Percentiles rank a stretch among this genome's conserved stretches.
These are phyloP conservation scores for Trichosporon coremiiforme DNA, from an alignment of 1,284 basidiomycete genomes.

Conservation along the genomic window DNA sequence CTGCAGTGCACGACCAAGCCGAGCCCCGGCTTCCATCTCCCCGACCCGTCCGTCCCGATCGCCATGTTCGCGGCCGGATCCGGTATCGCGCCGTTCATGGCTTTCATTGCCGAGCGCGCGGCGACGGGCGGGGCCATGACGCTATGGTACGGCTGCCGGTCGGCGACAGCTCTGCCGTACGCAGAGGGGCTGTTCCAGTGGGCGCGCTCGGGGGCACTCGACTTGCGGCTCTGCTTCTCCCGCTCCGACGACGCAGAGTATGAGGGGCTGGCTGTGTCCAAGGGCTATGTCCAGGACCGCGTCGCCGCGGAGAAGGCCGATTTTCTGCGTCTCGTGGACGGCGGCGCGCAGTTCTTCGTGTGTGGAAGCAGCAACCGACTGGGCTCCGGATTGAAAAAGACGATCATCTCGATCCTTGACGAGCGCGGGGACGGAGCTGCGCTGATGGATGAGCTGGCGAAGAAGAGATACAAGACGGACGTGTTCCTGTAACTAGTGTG, in stretches of 20 bases:
- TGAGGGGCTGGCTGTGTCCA: conserved; percentile 41
- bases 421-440: neutral
- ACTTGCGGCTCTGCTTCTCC: conserved; percentile 61
- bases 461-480: conserved; percentile 11
- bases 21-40: conserved; percentile 60
- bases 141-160: conserved; percentile 62
- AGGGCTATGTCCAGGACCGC: conserved; percentile 61
- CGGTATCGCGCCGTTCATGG: conserved; percentile 62
- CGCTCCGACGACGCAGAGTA: conserved; percentile 52
- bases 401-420: neutral
- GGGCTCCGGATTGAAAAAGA: neutral
- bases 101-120: conserved; percentile 62
- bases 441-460: conserved; percentile 11
- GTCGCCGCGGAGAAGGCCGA: conserved; percentile 58
- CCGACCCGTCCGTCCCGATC: conserved; percentile 58
- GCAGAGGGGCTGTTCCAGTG: conserved; percentile 59
- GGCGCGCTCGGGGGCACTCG: conserved; percentile 58
- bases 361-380: conserved; percentile 53
- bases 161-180: conserved; percentile 60
- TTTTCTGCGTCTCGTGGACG: conserved; percentile 50
- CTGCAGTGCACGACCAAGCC: conserved; percentile 60
- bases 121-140: conserved; percentile 58
- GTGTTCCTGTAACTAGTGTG: neutral
- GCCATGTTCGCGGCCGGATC: conserved; percentile 62
- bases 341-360: conserved; percentile 60